These are phyloP conservation scores for Petunia hybrid DNA, from an alignment of 305 asterid species.

Conservation along the genomic window DNA sequence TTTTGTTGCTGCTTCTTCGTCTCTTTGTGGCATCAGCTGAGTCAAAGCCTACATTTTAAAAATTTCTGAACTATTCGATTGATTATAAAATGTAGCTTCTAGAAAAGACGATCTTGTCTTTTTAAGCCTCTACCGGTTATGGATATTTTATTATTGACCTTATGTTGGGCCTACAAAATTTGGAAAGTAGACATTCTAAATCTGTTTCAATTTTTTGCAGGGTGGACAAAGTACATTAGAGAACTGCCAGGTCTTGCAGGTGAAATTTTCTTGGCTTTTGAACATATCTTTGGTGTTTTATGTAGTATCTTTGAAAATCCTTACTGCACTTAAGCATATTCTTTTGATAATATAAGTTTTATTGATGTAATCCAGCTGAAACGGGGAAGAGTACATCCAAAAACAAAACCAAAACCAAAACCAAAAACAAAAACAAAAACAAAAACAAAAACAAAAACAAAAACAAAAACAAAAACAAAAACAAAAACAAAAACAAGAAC, in stretches of 20 bases:
- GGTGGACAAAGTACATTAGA: slow-evolving; percentile 95
- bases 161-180: not conserved
- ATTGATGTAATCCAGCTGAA: too few relatives aligned
- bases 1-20: too few relatives aligned
- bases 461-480: too few relatives aligned
- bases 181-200: slow-evolving; percentile 6
- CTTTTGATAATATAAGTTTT: too few relatives aligned
- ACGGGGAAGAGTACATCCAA: too few relatives aligned
- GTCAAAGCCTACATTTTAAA: not conserved
- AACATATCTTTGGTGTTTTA: not conserved
- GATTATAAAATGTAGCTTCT: not conserved
- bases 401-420: too few relatives aligned
- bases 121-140: not conserved
- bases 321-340: not conserved
- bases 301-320: slow-evolving; percentile 6
- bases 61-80: not conserved
- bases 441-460: too few relatives aligned
- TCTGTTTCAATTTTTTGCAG: slow-evolving; percentile 49
- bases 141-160: not conserved
- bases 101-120: not conserved
- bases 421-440: too few relatives aligned
- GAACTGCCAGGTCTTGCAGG: slow-evolving; percentile 97
- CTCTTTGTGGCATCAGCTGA: not conserved
- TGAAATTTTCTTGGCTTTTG: slow-evolving; percentile 35
- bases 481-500: too few relatives aligned